Percentiles rank a stretch among this genome's conserved stretches.
Conservation (phyloP, 2,329 filamentous ascomycete species). For the Xylariales sp. region DNA sequence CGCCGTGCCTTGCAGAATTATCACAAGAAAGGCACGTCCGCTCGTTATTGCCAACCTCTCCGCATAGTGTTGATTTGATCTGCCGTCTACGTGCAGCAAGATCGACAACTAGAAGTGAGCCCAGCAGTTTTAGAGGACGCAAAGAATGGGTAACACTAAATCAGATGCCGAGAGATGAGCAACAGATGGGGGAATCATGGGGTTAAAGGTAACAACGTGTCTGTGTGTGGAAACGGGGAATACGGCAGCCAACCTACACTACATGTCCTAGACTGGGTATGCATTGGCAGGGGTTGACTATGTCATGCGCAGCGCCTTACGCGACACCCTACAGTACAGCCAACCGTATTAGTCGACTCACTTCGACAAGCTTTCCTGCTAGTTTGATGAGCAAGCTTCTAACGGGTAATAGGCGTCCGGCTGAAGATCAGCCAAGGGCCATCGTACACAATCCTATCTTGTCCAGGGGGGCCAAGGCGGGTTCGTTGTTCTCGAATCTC, state of each 20-base stretch:
- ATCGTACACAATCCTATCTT: neutral
- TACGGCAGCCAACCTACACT: neutral
- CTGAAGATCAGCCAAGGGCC: conserved; percentile 4
- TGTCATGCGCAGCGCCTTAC: neutral
- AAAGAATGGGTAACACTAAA: conserved; percentile 7
- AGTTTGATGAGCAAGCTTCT: neutral
- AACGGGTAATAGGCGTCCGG: neutral
- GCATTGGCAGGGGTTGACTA: neutral
- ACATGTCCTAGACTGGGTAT: neutral
- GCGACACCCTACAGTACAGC: too few species aligned
- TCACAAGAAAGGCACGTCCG: neutral
- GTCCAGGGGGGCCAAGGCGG: neutral
- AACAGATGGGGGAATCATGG: conserved; percentile 1
- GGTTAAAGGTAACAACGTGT: neutral
- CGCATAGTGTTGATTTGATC: neutral
- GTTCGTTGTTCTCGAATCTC: too few species aligned
- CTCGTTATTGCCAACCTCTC: neutral
- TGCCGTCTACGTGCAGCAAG: neutral
- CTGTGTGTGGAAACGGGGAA: neutral
- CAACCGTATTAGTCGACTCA: too few species aligned
- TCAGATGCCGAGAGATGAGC: conserved; percentile 6
- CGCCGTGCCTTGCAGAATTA: neutral
- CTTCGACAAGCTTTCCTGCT: neutral
- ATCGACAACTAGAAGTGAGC: neutral
- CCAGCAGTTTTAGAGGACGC: neutral